Base-by-base conservation (phyloP, 495 filamentous ascomycete genomes). In the Aspergillus ostianus region DNA sequence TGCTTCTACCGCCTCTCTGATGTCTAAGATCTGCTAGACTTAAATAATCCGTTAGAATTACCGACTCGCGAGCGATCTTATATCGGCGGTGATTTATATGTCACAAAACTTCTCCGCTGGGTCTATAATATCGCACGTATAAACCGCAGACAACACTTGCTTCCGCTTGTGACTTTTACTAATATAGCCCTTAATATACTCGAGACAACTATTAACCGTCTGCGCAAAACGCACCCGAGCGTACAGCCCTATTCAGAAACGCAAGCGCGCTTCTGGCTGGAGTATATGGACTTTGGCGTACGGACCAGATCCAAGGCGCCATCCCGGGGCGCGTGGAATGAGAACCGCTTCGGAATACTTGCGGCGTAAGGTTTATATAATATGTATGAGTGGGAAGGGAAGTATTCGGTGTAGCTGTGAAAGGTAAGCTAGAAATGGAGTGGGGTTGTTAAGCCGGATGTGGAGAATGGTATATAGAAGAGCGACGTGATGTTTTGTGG, bases 191-290 rank as follows among this genome's bases (percentile, higher is more conserved):
- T 67, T 19, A 57, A 48, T 49, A 67, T 58, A 46, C 62, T 67
- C 9, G 61, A 67, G 56, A 45, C 58, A 48, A 67, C 65, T 52
- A 67, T 59, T 12, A 54, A 18, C 9, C 61, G 61, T 52, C 61
- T 64, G 47, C 61, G 52, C 44, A 58, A 15, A 23, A 55, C 58
- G 46, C 53, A 54, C 59, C 55, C 61, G 15, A 64, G 65, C 46
- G 56, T 58, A 53, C 59, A 4, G 45, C 56, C 58, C 32, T 64
- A 67, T 48, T 67, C 65, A 19, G 65, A 67, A 55, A 49, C 65
- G n/a, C 61, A 64, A 36, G 65, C 65, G 55, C 61, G 61, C 65
- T 67, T 64, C 44, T 67, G 61, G 65, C 65, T 67, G n/a, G 58
- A 67, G 48, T 51, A 62, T 20, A 52, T 61, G 53, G 4, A 26